phyloP scores from a whole-genome alignment of 768 basidiomycete species.

The Lyophyllum shimeji region DNA sequence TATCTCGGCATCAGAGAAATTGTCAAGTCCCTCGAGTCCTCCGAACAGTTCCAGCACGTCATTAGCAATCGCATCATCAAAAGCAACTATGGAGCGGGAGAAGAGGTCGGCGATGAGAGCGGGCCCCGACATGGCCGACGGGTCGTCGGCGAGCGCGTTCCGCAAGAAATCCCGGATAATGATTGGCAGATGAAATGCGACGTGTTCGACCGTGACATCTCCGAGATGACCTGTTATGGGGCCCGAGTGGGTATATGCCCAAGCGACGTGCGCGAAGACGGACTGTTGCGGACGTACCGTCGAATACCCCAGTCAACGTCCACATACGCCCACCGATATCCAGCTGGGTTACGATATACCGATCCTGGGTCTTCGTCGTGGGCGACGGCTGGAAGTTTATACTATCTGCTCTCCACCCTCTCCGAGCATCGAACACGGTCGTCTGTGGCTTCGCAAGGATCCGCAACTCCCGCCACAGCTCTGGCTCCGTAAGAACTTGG shows the following conservation, averaged over 20 bases:
- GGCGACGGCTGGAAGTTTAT: slow-evolving; percentile 69
- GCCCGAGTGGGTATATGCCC: slow-evolving; percentile 1
- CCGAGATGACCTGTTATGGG: slow-evolving; percentile 57
- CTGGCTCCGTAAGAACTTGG: slow-evolving; percentile 46
- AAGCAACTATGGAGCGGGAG: slow-evolving; percentile 55
- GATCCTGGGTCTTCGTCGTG: slow-evolving; percentile 56
- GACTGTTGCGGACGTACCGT: slow-evolving; percentile 42
- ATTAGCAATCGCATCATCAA: slow-evolving; percentile 66
- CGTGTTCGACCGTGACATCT: slow-evolving; percentile 68
- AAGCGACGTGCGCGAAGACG: neutral
- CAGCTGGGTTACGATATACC: slow-evolving; percentile 59
- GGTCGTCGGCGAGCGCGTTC: slow-evolving; percentile 38
- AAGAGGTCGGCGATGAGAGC: slow-evolving; percentile 55
- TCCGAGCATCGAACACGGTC: slow-evolving; percentile 31
- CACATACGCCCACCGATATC: slow-evolving; percentile 56
- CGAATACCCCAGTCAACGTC: slow-evolving; percentile 71
- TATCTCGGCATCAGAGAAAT: slow-evolving; percentile 57
- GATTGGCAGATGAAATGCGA: slow-evolving; percentile 66
- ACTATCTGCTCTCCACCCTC: slow-evolving; percentile 48
- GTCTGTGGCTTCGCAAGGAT: slow-evolving; percentile 52
- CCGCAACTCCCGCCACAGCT: slow-evolving; percentile 53
- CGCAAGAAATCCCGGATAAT: slow-evolving; percentile 61
- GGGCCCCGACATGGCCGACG: slow-evolving; percentile 40
- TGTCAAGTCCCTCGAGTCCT: slow-evolving; percentile 47
- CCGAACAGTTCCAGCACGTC: slow-evolving; percentile 66